Evolutionary conservation across 2,329 filamentous ascomycete species (phyloP).

Genomic region (Pseudocercospora eumusae): DNA sequence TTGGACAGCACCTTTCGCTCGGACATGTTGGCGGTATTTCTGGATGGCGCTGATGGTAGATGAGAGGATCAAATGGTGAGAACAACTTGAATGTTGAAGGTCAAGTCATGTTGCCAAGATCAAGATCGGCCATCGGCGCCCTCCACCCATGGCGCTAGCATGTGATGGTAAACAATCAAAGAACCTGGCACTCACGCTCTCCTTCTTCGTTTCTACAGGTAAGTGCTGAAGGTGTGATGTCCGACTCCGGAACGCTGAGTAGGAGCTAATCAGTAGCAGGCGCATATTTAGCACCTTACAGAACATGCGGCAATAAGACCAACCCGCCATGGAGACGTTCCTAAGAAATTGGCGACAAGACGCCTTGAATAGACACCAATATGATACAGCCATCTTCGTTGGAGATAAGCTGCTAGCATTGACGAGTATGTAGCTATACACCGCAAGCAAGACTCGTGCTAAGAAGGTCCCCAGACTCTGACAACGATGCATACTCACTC

Average conservation of each 20-base stretch:
- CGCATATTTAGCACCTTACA: constrained; percentile 7
- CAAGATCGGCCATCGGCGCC: not conserved
- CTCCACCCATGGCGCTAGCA: not conserved
- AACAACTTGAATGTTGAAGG: constrained; percentile 2
- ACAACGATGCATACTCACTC: constrained; percentile 93
- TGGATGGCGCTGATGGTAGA: not conserved
- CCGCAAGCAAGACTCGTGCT: not conserved
- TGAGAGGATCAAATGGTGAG: not conserved
- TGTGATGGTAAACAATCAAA: constrained; percentile 10
- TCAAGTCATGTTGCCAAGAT: not conserved
- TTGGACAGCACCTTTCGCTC: constrained; percentile 78
- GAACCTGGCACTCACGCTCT: constrained; percentile 5
- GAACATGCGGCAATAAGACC: constrained; percentile 14
- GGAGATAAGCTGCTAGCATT: constrained; percentile 94
- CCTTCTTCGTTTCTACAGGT: constrained; percentile 23
- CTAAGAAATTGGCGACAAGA: constrained; percentile 93
- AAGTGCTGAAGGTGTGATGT: constrained; percentile 12
- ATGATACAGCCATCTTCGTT: constrained; percentile 94
- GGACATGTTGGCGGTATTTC: constrained; percentile 61
- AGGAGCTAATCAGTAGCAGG: constrained; percentile 3
- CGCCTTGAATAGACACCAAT: constrained; percentile 91
- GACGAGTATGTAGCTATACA: constrained; percentile 64
- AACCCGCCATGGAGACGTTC: constrained; percentile 78
- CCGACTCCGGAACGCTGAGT: not conserved
- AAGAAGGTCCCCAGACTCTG: constrained; percentile 64